Evolutionary conservation across 768 basidiomycete species (phyloP), one percentile per base, ranked within the genome.

Genomic region (Vishniacozyma victoriae): DNA sequence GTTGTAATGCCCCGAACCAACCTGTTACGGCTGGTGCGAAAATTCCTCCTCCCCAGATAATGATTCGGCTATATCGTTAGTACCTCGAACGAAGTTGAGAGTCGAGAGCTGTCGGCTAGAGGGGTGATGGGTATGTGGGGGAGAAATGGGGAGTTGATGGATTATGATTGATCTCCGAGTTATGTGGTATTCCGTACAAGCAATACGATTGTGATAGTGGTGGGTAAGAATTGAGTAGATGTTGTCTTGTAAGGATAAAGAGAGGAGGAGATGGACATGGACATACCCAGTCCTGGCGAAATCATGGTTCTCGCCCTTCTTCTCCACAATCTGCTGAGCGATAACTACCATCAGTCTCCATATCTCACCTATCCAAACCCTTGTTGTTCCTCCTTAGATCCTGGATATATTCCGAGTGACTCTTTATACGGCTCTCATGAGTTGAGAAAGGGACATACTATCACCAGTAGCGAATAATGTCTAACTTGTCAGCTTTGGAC

Each of bases 291-390:
- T 71, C 22, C 69, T 53, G 14, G 55, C 60, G 27, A 64, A 49
- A 62, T 95, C 89, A 63, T 93, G 89, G 2, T 82, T 69, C 45
- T 63, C 75, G 5, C 87, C 86, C 55, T 75, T 79, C 60, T 75
- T 76, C 64, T 92, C 91, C 16, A 92, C 78, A 1, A 74, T 78
- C 70, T 93, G 91, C 71, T 95, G 90, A 0, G 90, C 90, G 35
- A 92, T 78, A 1, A 90, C 60, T 65, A 38, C 81, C 78, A 42
- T 83, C 78, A 72, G 73, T 65, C 85, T n/a, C n/a, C n/a, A n/a
- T n/a, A n/a, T n/a, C n/a, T n/a, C n/a, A n/a, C n/a, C n/a, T n/a
- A n/a, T n/a, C n/a, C n/a, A n/a, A n/a, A n/a, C n/a, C n/a, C n/a
- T n/a, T n/a, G n/a, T n/a, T n/a, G n/a, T n/a, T n/a, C n/a, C n/a